Evolutionary conservation across 805 yeast genomes (phyloP), one percentile per base, ranked within the genome.

Genomic region (Brettanomyces anomalus): DNA sequence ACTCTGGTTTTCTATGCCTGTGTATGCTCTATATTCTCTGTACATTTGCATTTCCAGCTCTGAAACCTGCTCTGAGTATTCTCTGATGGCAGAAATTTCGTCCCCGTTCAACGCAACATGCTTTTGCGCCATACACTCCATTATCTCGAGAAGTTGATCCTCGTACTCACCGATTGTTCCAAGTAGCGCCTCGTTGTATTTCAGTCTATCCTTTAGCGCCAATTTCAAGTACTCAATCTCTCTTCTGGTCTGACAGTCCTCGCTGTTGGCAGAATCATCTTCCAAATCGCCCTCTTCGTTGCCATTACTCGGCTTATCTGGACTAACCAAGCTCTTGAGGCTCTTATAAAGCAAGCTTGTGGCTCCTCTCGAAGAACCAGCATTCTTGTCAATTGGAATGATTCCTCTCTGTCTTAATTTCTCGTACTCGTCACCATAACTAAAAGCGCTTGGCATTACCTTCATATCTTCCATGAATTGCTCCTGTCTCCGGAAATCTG

Each of bases 101-200:
- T 45, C 35, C 7, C 26, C 36, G 34, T 52, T 50, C 20, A 42
- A 13, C 5, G 41, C 37, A 2, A 50, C 32, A 24, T 41, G 48
- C 4, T 44, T 43, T 8, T 31, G 26, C 5, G 53, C 43, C 31
- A 56, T 42, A 4, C 35, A 20, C 4, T 42, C 36, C 37, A 51
- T 35, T 13, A 55, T 46, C 17, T 46, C 37, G 20, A 49, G 33
- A 24, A 56, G 32, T 4, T 39, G 40, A 13, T 33, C 30, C 41
- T 56, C 58, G 28, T 52, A 53, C 5, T 43, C 32, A 8, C 43
- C 48, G 10, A 56, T 40, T 1, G 57, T 46, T 8, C 43, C 39
- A 4, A 46, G 33, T 3, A 56, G 39, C 19, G 53, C 53, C 4
- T 33, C 8, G 36, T 56, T 56, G 39, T 55, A 56, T 3, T 8